Base-by-base conservation (phyloP, 2,329 filamentous ascomycete genomes). In the Fusarium nurragi region DNA sequence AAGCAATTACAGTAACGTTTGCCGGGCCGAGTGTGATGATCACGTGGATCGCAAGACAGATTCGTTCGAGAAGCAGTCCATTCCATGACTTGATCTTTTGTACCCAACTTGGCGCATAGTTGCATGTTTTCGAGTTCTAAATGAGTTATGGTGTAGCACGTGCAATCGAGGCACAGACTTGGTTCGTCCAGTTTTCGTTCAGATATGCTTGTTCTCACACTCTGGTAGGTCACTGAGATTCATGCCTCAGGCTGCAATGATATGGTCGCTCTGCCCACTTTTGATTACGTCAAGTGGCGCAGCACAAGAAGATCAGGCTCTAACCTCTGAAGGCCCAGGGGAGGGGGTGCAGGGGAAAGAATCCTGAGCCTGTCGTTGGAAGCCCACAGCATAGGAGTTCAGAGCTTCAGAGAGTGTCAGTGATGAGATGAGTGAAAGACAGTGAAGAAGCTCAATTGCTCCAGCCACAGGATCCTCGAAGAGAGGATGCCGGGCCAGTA, bases 231-330 rank as follows among this genome's bases (percentile, higher is more conserved):
- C 32, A 34, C 32, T 18, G 32, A 11, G n/a, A 34, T 11, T 34
- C 21, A 34, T 58, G 58, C 60, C 60, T 63, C 45, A 63, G 60
- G 58, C 58, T 32, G 18, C 26, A 5, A 30, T 25, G 26, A 39
- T 44, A n/a, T 44, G 26, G 10, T n/a, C 47, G 30, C 30, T 47
- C 39, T 56, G 38, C 23, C 50, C 46, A 19, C 62, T 52, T 54
- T 55, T 46, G 18, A 55, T 67, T 66, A 56, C 55, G 55, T 70
- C 67, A 61, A 67, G 65, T 67, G 67, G 67, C 67, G 65, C 55
- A 48, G 65, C 54, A 67, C 50, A 41, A 55, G 40, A 23, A 48
- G 30, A 37, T 26, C 56, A 43, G 21, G 58, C 28, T 55, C 49
- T 40, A 43, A 39, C 53, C 49, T 60, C 38, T 43, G 26, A 51